Evolutionary conservation across 441 rosid genomes (phyloP).

Genomic region (Pelargonium citronellum): DNA sequence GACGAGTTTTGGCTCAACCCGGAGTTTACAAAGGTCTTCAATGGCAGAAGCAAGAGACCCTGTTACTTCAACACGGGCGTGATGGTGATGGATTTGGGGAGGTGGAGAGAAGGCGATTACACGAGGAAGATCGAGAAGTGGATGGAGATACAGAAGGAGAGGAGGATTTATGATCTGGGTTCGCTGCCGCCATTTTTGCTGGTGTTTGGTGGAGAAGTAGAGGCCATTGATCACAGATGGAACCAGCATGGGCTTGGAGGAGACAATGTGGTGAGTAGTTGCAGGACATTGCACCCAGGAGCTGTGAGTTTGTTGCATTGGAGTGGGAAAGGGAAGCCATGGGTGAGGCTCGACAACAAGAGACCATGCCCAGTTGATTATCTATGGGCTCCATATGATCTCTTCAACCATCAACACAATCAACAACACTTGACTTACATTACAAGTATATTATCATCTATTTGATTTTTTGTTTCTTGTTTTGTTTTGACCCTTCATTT

Average conservation of each 20-base stretch:
- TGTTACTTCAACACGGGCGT: slow-evolving; percentile 80
- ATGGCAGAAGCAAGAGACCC: slow-evolving; percentile 36
- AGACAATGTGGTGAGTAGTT: slow-evolving; percentile 57
- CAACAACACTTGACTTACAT: not conserved
- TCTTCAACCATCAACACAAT: slow-evolving; percentile 24
- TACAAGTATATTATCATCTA: not conserved
- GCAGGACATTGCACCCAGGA: slow-evolving; percentile 69
- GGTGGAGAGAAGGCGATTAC: slow-evolving; percentile 53
- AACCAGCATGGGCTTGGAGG: slow-evolving; percentile 61
- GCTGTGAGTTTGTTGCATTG: slow-evolving; percentile 70
- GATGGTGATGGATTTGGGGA: slow-evolving; percentile 58
- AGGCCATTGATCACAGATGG: slow-evolving; percentile 72
- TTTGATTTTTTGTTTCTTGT: not conserved
- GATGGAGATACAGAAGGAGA: slow-evolving; percentile 58
- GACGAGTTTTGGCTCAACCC: slow-evolving; percentile 51
- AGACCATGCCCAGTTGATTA: slow-evolving; percentile 66
- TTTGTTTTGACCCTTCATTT: not conserved
- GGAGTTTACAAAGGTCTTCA: slow-evolving; percentile 32
- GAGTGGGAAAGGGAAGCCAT: slow-evolving; percentile 82
- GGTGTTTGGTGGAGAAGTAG: slow-evolving; percentile 61
- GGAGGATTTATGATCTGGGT: slow-evolving; percentile 63
- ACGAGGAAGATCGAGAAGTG: slow-evolving; percentile 58
- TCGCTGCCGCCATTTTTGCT: slow-evolving; percentile 69
- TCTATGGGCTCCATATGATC: slow-evolving; percentile 75
- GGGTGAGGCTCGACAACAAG: slow-evolving; percentile 58